phyloP scores from a whole-genome alignment of 202 grass and related monocot genomes.

The Eragrostis tef region DNA sequence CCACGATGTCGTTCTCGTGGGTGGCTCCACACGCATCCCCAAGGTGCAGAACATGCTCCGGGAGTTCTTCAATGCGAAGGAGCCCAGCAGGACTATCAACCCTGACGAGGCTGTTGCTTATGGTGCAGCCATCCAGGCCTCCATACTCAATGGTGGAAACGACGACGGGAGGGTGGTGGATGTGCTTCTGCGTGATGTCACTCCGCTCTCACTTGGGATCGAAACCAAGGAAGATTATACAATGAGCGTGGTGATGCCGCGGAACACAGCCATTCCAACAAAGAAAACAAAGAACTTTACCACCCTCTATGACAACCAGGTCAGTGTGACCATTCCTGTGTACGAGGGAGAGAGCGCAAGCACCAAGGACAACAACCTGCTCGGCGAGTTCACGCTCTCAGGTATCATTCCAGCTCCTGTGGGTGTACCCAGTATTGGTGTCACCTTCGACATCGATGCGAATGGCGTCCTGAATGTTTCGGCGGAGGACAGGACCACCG shows the following conservation, averaged over 20 bases:
- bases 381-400: slow-evolving; percentile 53
- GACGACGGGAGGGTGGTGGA: slow-evolving; percentile 38
- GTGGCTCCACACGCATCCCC: slow-evolving; percentile 59
- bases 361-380: slow-evolving; percentile 54
- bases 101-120: slow-evolving; percentile 64
- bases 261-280: slow-evolving; percentile 57
- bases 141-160: slow-evolving; percentile 35
- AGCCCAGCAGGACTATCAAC: slow-evolving; percentile 57
- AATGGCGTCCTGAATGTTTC: slow-evolving; percentile 66
- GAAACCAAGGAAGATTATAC: slow-evolving; percentile 31
- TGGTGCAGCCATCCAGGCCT: slow-evolving; percentile 60
- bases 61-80: slow-evolving; percentile 56
- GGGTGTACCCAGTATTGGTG: slow-evolving; percentile 41
- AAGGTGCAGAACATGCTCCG: slow-evolving; percentile 56
- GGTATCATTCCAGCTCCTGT: slow-evolving; percentile 45
- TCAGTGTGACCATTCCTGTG: background rate
- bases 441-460: slow-evolving; percentile 58
- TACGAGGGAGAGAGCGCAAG: slow-evolving; percentile 47
- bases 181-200: slow-evolving; percentile 58
- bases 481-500: slow-evolving; percentile 62
- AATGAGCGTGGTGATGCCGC: slow-evolving; percentile 59
- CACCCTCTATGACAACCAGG: slow-evolving; percentile 54
- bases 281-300: slow-evolving; percentile 54
- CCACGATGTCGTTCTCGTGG: slow-evolving; percentile 64
- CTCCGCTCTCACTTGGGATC: slow-evolving; percentile 55